Base-by-base conservation (phyloP, 2,329 filamentous ascomycete species). In the Fusarium hostae region DNA sequence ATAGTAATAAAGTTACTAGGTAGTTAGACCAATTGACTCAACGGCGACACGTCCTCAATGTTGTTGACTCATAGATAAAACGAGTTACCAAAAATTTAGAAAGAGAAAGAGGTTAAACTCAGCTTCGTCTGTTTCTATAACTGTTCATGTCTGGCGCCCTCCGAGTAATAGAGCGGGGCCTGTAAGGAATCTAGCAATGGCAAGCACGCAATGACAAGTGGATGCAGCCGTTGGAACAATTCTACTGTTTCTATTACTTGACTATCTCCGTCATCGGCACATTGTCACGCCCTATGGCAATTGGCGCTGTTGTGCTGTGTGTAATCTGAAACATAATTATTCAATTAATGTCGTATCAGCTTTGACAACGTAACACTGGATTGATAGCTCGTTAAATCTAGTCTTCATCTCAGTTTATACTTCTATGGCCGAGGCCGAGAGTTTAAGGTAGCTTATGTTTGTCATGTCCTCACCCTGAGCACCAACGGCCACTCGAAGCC, bases 151-250 rank as follows among this genome's bases (percentile, higher is more conserved):
- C 44, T 48, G 48, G 34, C 57, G 48, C 70, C 64, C 68, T 72
- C 39, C 47, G 41, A 63, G 30, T 18, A 39, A 43, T 50, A 57
- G 37, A 54, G 70, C 48, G 70, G 70, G 70, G 70, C 61, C 37
- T 37, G 35, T 34, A 34, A 50, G 39, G 30, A 32, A 22, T 50
- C 43, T 34, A 59, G 44, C 58, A 40, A 63, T 72, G 54, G 44
- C 62, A 54, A 66, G 71, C 70, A 73, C 70, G 71, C 70, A 67
- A 73, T 73, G 47, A 59, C 22, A 50, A 59, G 63, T 68, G 61
- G 54, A 43, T 61, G 55, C 37, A 26, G 9, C 26, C 30, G 41
- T 40, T 48, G 30, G 28, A 11, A 24, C 39, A 44, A 47, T 45
- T 47, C 28, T 47, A 26, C 18, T 30, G 28, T 30, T 34, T 56